Evolutionary conservation across 2,329 filamentous ascomycete genomes (phyloP).

Genomic region (Verticillium dahliae): DNA sequence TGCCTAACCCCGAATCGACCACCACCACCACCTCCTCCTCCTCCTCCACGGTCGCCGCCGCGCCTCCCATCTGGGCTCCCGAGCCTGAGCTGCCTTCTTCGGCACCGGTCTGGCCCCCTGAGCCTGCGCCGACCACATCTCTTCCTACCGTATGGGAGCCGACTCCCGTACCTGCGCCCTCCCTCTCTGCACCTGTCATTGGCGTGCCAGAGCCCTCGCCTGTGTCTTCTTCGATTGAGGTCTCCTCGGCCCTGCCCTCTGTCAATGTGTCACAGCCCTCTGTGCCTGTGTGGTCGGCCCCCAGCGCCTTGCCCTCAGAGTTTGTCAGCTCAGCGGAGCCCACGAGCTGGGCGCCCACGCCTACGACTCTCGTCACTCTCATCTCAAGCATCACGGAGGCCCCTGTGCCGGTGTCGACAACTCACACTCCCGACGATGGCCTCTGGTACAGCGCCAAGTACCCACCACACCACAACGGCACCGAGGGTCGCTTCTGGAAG

Average conservation of each 20-base stretch:
- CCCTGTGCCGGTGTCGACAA: constrained; percentile 14
- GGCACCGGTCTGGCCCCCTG: background rate
- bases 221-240: background rate
- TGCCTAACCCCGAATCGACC: background rate
- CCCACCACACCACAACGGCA: constrained; percentile 37
- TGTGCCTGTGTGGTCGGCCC: background rate
- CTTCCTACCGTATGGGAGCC: background rate
- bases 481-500: constrained; percentile 12
- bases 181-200: background rate
- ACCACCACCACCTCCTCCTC: background rate
- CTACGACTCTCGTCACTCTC: constrained; percentile 13
- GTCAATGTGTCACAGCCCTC: background rate
- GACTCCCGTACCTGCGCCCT: background rate
- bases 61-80: background rate
- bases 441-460: constrained; percentile 37
- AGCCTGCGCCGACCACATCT: background rate
- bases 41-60: background rate
- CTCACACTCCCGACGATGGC: constrained; percentile 31
- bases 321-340: constrained; percentile 1
- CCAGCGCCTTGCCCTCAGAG: background rate
- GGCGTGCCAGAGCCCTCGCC: background rate
- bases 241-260: background rate
- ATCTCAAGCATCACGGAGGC: constrained; percentile 9
- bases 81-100: background rate
- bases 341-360: constrained; percentile 1